Evolutionary conservation across 2,329 filamentous ascomycete genomes (phyloP).

Genomic region (Emmonsia crescens): DNA sequence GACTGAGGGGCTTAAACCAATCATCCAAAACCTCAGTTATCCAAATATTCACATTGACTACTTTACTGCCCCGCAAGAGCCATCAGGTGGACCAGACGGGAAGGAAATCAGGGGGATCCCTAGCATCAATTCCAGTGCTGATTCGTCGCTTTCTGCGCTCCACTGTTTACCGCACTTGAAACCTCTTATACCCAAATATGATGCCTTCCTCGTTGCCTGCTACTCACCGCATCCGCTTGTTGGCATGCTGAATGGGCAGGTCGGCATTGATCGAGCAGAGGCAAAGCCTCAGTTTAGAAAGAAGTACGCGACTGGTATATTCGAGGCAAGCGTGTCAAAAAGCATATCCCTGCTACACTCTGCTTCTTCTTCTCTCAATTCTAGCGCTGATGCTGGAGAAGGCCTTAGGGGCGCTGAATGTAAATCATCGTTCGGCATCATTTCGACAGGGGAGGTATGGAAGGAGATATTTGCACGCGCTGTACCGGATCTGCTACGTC

Average conservation of each 20-base stretch:
- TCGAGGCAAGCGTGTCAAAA: constrained; percentile 63
- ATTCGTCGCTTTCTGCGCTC: constrained; percentile 53
- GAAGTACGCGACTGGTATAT: constrained; percentile 66
- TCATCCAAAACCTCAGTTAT: constrained; percentile 28
- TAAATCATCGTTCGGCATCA: constrained; percentile 60
- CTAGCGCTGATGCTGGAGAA: constrained; percentile 5
- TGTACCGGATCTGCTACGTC: constrained; percentile 53
- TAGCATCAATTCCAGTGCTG: constrained; percentile 67
- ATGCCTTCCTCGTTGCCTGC: constrained; percentile 75
- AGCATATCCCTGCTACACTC: neutral
- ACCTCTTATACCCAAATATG: constrained; percentile 36
- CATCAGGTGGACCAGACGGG: constrained; percentile 22
- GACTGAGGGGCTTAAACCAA: constrained; percentile 33
- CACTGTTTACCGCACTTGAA: constrained; percentile 50
- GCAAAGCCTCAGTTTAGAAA: constrained; percentile 12
- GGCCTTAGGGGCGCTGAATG: constrained; percentile 29
- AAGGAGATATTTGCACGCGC: constrained; percentile 58
- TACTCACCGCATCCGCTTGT: constrained; percentile 80
- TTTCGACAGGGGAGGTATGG: constrained; percentile 81
- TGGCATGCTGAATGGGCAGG: constrained; percentile 40
- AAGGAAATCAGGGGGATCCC: constrained; percentile 42
- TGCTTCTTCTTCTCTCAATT: neutral
- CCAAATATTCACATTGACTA: constrained; percentile 29
- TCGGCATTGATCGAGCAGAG: constrained; percentile 20
- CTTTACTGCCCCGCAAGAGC: constrained; percentile 27